phyloP scores from a whole-genome alignment of 257 asterid species.

The Nicotiana tabacum region DNA sequence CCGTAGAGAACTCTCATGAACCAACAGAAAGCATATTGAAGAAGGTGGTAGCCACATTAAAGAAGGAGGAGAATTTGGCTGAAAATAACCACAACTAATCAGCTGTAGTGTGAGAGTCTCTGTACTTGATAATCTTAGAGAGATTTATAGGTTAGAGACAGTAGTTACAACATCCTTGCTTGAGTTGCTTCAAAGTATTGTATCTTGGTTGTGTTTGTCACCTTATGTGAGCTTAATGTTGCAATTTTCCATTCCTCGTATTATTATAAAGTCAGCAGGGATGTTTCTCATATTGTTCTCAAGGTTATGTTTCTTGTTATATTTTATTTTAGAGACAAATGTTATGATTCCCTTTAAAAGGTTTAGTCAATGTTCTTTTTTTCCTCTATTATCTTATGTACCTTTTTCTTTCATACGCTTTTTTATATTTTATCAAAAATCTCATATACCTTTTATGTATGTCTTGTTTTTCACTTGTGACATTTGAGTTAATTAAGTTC shows the following conservation, averaged over 20 bases:
- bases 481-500: not conserved
- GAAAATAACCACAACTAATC: constrained; percentile 41
- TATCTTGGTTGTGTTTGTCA: not conserved
- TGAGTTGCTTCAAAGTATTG: not conserved
- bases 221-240: not conserved
- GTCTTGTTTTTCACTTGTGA: not conserved
- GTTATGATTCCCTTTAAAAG: not conserved
- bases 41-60: constrained; percentile 77
- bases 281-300: not conserved
- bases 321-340: not conserved
- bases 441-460: not conserved
- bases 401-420: not conserved
- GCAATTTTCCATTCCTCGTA: not conserved
- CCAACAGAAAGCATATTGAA: constrained; percentile 68
- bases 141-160: not conserved
- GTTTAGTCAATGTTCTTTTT: not conserved
- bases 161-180: not conserved
- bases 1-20: constrained; percentile 92
- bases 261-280: not conserved
- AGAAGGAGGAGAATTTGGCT: constrained; percentile 63
- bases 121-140: constrained; percentile 1
- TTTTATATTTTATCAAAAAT: not conserved
- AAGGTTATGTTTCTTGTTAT: not conserved
- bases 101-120: not conserved
- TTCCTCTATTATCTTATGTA: not conserved